Conservation (phyloP, 176 grass and related monocot species). For the Hordeum marinum region DNA sequence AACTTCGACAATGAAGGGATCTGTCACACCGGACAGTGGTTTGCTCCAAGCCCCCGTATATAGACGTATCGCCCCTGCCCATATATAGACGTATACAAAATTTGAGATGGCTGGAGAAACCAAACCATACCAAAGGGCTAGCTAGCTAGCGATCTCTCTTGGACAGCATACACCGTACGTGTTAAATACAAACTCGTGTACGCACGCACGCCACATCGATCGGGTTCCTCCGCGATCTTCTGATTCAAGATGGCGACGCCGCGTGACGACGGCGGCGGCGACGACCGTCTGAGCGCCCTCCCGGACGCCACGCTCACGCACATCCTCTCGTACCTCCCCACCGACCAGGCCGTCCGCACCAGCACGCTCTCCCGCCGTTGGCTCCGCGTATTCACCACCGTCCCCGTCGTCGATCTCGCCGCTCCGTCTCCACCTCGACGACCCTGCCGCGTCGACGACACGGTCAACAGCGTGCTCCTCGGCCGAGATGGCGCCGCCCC, state of each 20-base stretch:
- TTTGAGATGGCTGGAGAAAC: too few species aligned
- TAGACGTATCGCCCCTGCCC: too few species aligned
- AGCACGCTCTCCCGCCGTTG: background rate
- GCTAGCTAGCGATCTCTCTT: too few species aligned
- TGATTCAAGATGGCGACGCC: background rate
- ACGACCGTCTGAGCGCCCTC: background rate
- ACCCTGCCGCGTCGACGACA: background rate
- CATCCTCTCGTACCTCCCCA: background rate
- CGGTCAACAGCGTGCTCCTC: background rate
- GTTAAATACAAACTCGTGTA: too few species aligned
- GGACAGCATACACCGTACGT: too few species aligned
- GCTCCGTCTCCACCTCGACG: background rate
- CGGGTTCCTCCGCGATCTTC: too few species aligned
- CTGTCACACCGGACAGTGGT: too few species aligned
- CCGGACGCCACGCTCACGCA: background rate
- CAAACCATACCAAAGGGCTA: too few species aligned
- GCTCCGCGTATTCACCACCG: background rate
- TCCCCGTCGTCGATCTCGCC: background rate
- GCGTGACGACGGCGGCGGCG: background rate
- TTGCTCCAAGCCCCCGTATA: too few species aligned
- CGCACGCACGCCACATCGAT: background rate
- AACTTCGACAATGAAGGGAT: too few species aligned
- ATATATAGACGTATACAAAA: too few species aligned
- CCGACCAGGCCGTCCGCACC: background rate
- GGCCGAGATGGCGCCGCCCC: background rate